phyloP scores from a whole-genome alignment of 495 filamentous ascomycete genomes.

The Clavariopsis aquatica region DNA sequence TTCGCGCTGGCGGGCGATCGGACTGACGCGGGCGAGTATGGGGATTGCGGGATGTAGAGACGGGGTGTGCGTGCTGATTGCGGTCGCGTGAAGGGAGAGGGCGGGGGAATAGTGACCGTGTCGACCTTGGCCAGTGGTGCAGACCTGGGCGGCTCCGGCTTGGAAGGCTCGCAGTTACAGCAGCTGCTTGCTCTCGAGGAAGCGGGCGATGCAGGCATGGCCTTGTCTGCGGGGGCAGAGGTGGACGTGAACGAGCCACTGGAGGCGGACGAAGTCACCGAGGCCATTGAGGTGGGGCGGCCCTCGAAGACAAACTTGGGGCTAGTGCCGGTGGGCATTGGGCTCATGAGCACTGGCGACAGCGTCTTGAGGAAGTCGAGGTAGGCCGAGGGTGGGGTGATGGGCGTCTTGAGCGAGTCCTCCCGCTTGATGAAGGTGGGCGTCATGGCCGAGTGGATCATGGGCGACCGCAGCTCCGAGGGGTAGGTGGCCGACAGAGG shows the following conservation, averaged over 20 bases:
- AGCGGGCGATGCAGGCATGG: slow-evolving; percentile 46
- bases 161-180: slow-evolving; percentile 56
- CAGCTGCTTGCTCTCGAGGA: slow-evolving; percentile 60
- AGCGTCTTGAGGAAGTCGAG: slow-evolving; percentile 85
- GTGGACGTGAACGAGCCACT: slow-evolving; percentile 34
- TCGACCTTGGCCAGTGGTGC: slow-evolving; percentile 27
- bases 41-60: slow-evolving; percentile 62
- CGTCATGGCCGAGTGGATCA: slow-evolving; percentile 50
- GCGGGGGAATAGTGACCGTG: slow-evolving; percentile 40
- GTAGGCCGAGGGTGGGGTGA: slow-evolving; percentile 89
- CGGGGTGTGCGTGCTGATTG: slow-evolving; percentile 60
- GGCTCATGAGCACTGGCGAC: slow-evolving; percentile 62
- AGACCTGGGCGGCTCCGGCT: slow-evolving; percentile 37
- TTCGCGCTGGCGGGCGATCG: slow-evolving; percentile 57
- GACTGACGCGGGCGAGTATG: slow-evolving; percentile 52
- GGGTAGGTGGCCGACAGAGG: slow-evolving; percentile 76
- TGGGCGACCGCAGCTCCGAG: slow-evolving; percentile 66
- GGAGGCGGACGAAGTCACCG: slow-evolving; percentile 30
- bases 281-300: slow-evolving; percentile 37
- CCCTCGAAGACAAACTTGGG: slow-evolving; percentile 46
- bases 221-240: slow-evolving; percentile 30
- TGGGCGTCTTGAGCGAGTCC: slow-evolving; percentile 70
- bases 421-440: slow-evolving; percentile 55
- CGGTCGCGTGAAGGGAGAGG: slow-evolving; percentile 53
- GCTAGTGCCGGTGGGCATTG: slow-evolving; percentile 44